phyloP scores from a whole-genome alignment of 805 yeast genomes.

The Brettanomyces sp. region DNA sequence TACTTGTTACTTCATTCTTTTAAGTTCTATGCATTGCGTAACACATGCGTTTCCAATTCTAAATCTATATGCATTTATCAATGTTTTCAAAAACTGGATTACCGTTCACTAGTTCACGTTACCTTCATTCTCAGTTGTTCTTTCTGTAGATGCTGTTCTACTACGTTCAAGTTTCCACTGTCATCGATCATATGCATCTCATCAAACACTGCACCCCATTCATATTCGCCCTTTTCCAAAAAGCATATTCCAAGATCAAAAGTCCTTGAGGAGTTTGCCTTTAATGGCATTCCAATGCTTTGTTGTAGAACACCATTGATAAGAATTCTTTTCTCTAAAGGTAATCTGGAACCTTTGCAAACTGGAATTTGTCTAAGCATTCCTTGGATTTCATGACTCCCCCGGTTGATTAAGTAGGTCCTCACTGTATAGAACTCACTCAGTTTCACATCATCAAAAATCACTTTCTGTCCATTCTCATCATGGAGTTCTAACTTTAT shows the following conservation, averaged over 20 bases:
- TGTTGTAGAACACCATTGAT: constrained; percentile 67
- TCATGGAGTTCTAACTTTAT: constrained; percentile 28
- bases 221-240: constrained; percentile 71
- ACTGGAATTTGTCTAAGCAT: constrained; percentile 51
- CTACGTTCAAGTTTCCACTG: constrained; percentile 13
- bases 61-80: too few species aligned
- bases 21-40: too few species aligned
- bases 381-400: constrained; percentile 36
- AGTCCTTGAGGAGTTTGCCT: constrained; percentile 31
- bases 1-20: too few species aligned
- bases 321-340: constrained; percentile 49
- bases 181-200: constrained; percentile 23
- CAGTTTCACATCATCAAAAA: constrained; percentile 26
- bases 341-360: constrained; percentile 19
- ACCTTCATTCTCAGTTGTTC: constrained; percentile 26
- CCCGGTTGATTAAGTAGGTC: constrained; percentile 41
- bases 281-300: constrained; percentile 32
- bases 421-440: constrained; percentile 45
- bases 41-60: too few species aligned
- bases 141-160: constrained; percentile 29
- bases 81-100: too few species aligned
- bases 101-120: too few species aligned
- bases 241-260: constrained; percentile 51
- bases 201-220: constrained; percentile 64
- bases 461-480: constrained; percentile 4